Evolutionary conservation across 129 eudicot genomes (phyloP).

Genomic region (Centaurea solstitialis): DNA sequence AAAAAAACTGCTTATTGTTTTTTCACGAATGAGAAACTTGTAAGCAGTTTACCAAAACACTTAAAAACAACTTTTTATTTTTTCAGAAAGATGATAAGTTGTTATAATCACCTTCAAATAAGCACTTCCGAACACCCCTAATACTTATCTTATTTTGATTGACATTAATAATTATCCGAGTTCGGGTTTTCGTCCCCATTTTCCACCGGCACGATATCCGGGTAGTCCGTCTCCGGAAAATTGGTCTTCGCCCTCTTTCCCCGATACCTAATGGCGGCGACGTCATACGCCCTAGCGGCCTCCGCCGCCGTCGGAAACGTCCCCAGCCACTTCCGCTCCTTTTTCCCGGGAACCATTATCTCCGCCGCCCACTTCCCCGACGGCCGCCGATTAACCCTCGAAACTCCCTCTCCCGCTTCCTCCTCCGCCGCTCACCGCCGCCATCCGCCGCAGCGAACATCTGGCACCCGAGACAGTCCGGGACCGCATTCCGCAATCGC

Average conservation of each 20-base stretch:
- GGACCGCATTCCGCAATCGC: not conserved
- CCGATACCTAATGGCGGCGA: slow-evolving; percentile 1
- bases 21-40: too few relatives aligned
- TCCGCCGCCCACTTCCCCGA: slow-evolving; percentile 26
- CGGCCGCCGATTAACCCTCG: slow-evolving; percentile 13
- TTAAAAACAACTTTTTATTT: too few relatives aligned
- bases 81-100: too few relatives aligned
- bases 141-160: not conserved
- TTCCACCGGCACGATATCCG: not conserved
- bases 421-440: not conserved
- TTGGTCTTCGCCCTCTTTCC: slow-evolving; percentile 13
- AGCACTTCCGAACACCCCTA: too few relatives aligned
- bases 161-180: not conserved
- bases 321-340: slow-evolving; percentile 25
- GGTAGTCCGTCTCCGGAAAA: slow-evolving; percentile 3
- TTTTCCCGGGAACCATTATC: slow-evolving; percentile 19
- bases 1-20: too few relatives aligned
- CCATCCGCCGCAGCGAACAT: not conserved
- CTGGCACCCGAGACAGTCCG: slow-evolving; percentile 20
- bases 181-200: not conserved
- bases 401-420: slow-evolving; percentile 4
- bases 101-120: too few relatives aligned
- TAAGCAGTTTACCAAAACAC: too few relatives aligned
- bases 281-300: slow-evolving; percentile 20
- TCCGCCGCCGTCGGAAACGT: slow-evolving; percentile 7